phyloP scores from a whole-genome alignment of 495 filamentous ascomycete genomes.

The Talaromyces ruber region DNA sequence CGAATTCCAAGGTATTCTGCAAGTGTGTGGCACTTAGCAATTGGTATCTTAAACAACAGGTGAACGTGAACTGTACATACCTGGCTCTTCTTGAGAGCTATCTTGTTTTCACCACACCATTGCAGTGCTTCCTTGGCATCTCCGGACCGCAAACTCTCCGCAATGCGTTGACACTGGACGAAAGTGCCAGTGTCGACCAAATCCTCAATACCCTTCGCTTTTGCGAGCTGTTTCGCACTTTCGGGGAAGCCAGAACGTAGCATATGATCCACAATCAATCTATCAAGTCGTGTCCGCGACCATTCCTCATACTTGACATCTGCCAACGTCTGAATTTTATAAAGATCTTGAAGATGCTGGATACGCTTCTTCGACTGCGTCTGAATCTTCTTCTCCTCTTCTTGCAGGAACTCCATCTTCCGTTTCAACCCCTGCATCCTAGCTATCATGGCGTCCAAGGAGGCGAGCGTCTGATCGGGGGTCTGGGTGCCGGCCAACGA shows the following conservation, averaged over 20 bases:
- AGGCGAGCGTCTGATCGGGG: constrained; percentile 61
- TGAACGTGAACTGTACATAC: constrained; percentile 33
- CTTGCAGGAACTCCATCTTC: constrained; percentile 68
- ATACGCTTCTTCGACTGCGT: constrained; percentile 67
- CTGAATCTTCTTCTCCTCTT: constrained; percentile 69
- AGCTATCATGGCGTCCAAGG: constrained; percentile 74
- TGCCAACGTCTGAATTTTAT: constrained; percentile 68
- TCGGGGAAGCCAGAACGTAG: constrained; percentile 73
- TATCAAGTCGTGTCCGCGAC: constrained; percentile 71
- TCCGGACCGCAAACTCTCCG: constrained; percentile 58
- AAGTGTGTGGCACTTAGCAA: constrained; percentile 11
- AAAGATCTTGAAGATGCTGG: constrained; percentile 68
- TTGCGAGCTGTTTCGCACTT: constrained; percentile 66
- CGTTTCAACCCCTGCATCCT: constrained; percentile 79
- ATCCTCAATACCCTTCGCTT: constrained; percentile 61
- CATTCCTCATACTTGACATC: constrained; percentile 94
- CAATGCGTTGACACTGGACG: constrained; percentile 68
- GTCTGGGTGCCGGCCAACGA: constrained; percentile 51
- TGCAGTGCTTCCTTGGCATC: constrained; percentile 68
- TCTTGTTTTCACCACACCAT: constrained; percentile 91
- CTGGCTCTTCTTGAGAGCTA: constrained; percentile 73
- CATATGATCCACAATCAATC: constrained; percentile 84
- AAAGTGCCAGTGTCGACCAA: constrained; percentile 89
- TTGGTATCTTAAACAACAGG: neutral
- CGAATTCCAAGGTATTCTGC: constrained; percentile 83